Conservation (phyloP, 2,329 filamentous ascomycete species). For the Lecanosticta acicola region DNA sequence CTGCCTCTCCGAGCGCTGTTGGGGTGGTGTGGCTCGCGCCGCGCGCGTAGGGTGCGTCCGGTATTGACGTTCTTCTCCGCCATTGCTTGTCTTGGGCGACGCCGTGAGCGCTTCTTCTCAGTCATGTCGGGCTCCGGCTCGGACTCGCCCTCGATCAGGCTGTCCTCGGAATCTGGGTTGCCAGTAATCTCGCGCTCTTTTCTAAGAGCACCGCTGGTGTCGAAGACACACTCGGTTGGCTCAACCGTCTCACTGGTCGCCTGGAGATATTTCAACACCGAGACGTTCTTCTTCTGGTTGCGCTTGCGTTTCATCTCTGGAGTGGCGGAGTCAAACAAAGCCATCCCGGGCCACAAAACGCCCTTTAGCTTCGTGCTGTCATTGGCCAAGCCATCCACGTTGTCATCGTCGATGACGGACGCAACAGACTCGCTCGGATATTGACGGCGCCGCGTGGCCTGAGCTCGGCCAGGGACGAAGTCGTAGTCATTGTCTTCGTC, state of each 20-base stretch:
- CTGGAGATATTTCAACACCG: slow-evolving; percentile 62
- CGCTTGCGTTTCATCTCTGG: slow-evolving; percentile 66
- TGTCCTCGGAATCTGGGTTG: slow-evolving; percentile 37
- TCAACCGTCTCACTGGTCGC: slow-evolving; percentile 58
- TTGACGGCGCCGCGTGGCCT: slow-evolving; percentile 5
- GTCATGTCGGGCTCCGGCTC: slow-evolving; percentile 26
- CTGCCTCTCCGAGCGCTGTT: slow-evolving; percentile 8
- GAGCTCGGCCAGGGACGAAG: not conserved
- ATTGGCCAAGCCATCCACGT: slow-evolving; percentile 23
- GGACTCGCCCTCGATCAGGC: slow-evolving; percentile 30
- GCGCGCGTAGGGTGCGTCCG: slow-evolving; percentile 18
- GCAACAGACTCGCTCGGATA: slow-evolving; percentile 11
- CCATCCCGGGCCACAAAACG: slow-evolving; percentile 70
- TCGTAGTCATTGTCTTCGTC: slow-evolving; percentile 20
- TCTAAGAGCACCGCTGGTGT: slow-evolving; percentile 38
- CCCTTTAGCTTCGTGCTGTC: slow-evolving; percentile 59
- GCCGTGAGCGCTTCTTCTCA: slow-evolving; percentile 24
- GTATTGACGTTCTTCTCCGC: slow-evolving; percentile 28
- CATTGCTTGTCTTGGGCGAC: slow-evolving; percentile 19
- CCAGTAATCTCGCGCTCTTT: slow-evolving; percentile 42
- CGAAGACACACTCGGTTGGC: slow-evolving; percentile 61
- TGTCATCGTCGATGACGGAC: slow-evolving; percentile 26
- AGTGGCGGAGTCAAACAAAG: slow-evolving; percentile 73
- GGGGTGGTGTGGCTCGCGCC: slow-evolving; percentile 9
- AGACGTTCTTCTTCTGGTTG: slow-evolving; percentile 72